Evolutionary conservation across 2,329 filamentous ascomycete genomes (phyloP), one percentile per base, ranked within the genome.

Genomic region (Apiospora hydei): DNA sequence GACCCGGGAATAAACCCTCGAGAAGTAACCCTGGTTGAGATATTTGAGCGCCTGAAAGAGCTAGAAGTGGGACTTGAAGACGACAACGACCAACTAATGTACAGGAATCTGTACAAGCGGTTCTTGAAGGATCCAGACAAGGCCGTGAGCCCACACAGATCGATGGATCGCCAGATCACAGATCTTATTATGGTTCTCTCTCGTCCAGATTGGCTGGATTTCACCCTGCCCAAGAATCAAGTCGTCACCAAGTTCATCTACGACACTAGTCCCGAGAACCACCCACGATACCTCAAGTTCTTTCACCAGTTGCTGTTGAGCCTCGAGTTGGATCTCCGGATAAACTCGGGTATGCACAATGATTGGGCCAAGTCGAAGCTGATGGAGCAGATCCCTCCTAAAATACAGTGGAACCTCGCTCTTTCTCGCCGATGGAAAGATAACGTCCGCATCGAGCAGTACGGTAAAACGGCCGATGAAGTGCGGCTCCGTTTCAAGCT

Each of bases 221-320:
- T 94, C 76, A 92, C 91, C 41, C 84, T 86, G 47, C 88, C 88
- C 4, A 89, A 88, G 77, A 93, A 94, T 77, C 93, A 95, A 77
- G 90, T 94, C 30, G 89, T 92, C 34, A 93, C 93, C 3, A 90
- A 91, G 70, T 94, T 92, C 81, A 92, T 94, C 73, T 91, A 91
- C 74, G 88, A 92, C 76, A 86, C 86, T 16, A 84, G 86, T 71
- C 84, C 86, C 47, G 83, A 85, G 24, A 90, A 91, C 75, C 84
- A 87, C 66, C 82, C 84, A 24, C 86, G 87, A 72, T 92, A 92
- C 76, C 87, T 88, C 72, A 87, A 86, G 38, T 94, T 95, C 82
- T 94, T 93, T 80, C 92, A 94, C 79, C 93, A 95, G 81, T 83
- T 95, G n/a, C 85, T 95, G 3, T 86, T 95, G 57, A 92, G 91